phyloP scores from a whole-genome alignment of 2,329 filamentous ascomycete species.

The Alternaria viburni region DNA sequence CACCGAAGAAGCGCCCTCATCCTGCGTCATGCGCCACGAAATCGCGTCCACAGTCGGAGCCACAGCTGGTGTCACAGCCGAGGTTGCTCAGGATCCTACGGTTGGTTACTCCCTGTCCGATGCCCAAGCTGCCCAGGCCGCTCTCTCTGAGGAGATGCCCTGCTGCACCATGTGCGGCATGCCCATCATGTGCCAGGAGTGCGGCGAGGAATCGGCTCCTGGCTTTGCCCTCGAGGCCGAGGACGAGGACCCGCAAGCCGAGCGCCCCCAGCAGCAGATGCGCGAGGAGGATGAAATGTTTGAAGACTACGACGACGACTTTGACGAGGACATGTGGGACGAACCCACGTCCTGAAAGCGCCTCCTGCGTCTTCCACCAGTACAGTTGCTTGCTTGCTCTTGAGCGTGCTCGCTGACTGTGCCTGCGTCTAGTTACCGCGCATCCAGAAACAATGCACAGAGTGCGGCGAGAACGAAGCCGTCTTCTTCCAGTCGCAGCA shows the following conservation, averaged over 20 bases:
- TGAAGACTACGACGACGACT: conserved; percentile 30
- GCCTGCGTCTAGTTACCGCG: conserved; percentile 77
- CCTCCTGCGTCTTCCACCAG: conserved; percentile 20
- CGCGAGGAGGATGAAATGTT: conserved; percentile 11
- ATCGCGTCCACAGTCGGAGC: conserved; percentile 91
- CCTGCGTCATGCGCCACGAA: conserved; percentile 94
- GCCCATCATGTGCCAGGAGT: conserved; percentile 61
- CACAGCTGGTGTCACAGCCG: conserved; percentile 95
- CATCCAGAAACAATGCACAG: conserved; percentile 82
- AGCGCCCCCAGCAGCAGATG: conserved; percentile 25
- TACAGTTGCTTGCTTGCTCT: conserved; percentile 45
- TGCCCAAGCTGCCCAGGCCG: conserved; percentile 36
- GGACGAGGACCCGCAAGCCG: conserved; percentile 38
- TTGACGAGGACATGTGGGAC: conserved; percentile 40
- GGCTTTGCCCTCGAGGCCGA: conserved; percentile 55
- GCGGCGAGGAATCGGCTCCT: conserved; percentile 54
- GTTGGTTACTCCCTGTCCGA: conserved; percentile 69
- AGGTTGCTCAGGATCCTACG: conserved; percentile 97
- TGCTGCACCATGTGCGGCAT: conserved; percentile 66
- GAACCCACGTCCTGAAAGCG: conserved; percentile 38
- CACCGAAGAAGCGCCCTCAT: conserved; percentile 82
- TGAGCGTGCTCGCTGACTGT: conserved; percentile 48
- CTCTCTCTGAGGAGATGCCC: conserved; percentile 44
- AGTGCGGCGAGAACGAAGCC: conserved; percentile 84
- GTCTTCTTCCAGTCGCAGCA: conserved; percentile 99